Base-by-base conservation (phyloP, 345 rosid species). In the Acer negundo region DNA sequence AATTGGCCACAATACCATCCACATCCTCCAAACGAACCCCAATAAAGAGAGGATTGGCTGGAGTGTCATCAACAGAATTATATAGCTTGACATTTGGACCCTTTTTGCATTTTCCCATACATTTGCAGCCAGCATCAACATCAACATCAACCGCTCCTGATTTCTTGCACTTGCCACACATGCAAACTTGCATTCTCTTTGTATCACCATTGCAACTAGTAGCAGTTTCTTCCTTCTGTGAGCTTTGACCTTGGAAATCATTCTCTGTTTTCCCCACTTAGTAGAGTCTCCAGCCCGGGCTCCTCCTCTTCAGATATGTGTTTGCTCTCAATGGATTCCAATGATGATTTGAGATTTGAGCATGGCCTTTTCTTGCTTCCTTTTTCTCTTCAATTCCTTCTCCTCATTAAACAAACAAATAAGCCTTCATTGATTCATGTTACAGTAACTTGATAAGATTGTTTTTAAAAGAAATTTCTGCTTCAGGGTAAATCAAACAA, bases 151-250 rank as follows among this genome's bases (percentile, higher is more conserved):
- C 89, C 62, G 87, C 69, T 76, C 95, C 95, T 13, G 88, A 77
- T 62, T 82, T 91, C 86, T 82, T 85, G 84, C 95, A 93, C 81
- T 93, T 93, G 6, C 84, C 84, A 44, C 97, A 95, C 97, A 89
- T 90, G 80, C 95, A 91, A 22, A 93, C 90, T 76, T 93, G 95
- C 6, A 93, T 74, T 75, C 85, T 85, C 79, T 83, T 85, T n/a
- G 77, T 70, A 24, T 12, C 26, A 31, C 35, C 5, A 13, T 22
- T 13, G 20, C 58, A 10, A 15, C 72, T 0, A 59, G 61, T 42
- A 38, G 35, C 44, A 53, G 62, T 16, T 22, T 16, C 38, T 51
- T 28, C 72, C 4, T 31, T 20, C 19, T 66, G 11, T 8, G 28
- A 40, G 22, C 26, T 70, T 28, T 56, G 28, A 47, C 19, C 47